These are phyloP conservation scores for Endoconidiophora polonica DNA, from an alignment of 2,329 filamentous ascomycete species.

Conservation along the genomic window DNA sequence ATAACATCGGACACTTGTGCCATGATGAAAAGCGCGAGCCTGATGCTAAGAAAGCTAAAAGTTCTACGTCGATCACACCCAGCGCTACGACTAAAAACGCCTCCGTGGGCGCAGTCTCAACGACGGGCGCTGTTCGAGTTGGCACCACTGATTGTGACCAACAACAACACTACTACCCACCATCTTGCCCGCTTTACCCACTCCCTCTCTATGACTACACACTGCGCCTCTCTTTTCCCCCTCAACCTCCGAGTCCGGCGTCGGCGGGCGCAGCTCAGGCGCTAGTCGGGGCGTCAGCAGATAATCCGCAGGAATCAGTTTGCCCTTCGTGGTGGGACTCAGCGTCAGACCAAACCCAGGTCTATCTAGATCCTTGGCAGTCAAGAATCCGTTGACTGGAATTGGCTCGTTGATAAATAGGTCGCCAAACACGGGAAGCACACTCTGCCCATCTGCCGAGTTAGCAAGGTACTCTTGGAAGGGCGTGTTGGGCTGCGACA, in stretches of 20 bases:
- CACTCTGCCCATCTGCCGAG: constrained; percentile 76
- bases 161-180: constrained; percentile 14
- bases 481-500: constrained; percentile 80
- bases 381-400: constrained; percentile 64
- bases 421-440: constrained; percentile 82
- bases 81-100: too few relatives aligned
- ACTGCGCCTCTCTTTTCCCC: neutral
- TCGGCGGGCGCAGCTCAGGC: constrained; percentile 19
- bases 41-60: constrained; percentile 64
- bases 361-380: constrained; percentile 65
- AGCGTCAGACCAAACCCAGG: constrained; percentile 82
- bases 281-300: constrained; percentile 52
- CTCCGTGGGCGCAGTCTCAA: constrained; percentile 27
- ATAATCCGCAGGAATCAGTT: constrained; percentile 58
- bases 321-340: constrained; percentile 54
- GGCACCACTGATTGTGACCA: constrained; percentile 14
- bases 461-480: constrained; percentile 96
- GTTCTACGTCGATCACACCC: constrained; percentile 17
- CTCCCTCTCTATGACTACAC: neutral
- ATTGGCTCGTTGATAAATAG: constrained; percentile 85
- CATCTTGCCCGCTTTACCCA: neutral
- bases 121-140: neutral
- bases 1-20: constrained; percentile 95
- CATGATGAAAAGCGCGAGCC: constrained; percentile 91
- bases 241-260: constrained; percentile 17